Conservation (phyloP, 2,329 filamentous ascomycete genomes). For the Fusarium paranaense region DNA sequence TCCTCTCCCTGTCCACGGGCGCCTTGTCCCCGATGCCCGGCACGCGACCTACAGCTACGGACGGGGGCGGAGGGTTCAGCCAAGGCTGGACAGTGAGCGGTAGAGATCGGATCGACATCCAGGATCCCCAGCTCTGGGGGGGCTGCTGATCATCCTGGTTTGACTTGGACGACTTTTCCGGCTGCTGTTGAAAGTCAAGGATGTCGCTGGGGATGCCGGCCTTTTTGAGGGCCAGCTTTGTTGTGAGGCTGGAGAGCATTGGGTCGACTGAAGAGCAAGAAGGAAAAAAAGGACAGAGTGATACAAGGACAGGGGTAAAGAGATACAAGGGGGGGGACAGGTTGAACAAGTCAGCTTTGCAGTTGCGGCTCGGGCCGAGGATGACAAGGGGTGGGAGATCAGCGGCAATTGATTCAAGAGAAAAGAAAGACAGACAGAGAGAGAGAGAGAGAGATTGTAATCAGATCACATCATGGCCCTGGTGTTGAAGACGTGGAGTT, state of each 20-base stretch:
- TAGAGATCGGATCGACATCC: constrained; percentile 63
- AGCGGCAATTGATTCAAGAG: background rate
- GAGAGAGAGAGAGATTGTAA: background rate
- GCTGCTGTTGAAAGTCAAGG: constrained; percentile 54
- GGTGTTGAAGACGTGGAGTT: constrained; percentile 26
- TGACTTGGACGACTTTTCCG: constrained; percentile 50
- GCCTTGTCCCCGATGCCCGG: constrained; percentile 62
- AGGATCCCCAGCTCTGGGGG: constrained; percentile 54
- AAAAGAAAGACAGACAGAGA: background rate
- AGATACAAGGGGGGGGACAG: background rate
- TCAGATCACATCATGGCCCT: background rate
- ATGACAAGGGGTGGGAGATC: background rate
- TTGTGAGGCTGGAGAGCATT: constrained; percentile 68
- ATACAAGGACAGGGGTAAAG: background rate
- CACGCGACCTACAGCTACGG: constrained; percentile 58
- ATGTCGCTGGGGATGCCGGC: constrained; percentile 64
- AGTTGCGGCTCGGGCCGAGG: constrained; percentile 7
- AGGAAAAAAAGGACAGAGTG: background rate
- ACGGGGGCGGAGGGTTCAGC: constrained; percentile 63
- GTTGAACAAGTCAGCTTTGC: constrained; percentile 1
- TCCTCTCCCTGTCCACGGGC: constrained; percentile 59
- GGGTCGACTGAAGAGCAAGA: constrained; percentile 24
- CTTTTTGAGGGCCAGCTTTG: constrained; percentile 69
- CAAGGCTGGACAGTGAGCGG: constrained; percentile 66
- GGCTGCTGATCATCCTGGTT: constrained; percentile 42